These are phyloP conservation scores for Venturia nashicola DNA, from an alignment of 2,329 filamentous ascomycete species.

Conservation along the genomic window DNA sequence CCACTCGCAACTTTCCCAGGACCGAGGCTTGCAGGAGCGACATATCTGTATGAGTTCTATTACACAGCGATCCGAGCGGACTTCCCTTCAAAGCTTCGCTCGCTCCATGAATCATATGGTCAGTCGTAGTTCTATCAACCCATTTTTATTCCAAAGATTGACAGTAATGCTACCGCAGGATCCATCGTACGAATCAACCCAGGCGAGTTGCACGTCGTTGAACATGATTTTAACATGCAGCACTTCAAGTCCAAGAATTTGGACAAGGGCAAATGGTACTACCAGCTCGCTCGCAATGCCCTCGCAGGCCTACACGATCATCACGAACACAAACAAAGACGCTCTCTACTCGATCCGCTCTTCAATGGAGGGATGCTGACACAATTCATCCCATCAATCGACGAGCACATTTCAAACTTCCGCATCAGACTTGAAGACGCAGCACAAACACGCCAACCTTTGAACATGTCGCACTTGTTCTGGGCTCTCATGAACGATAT, in stretches of 20 bases:
- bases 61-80: slow-evolving; percentile 17
- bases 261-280: not conserved
- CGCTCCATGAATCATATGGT: slow-evolving; percentile 17
- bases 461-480: not conserved
- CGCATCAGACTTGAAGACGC: not conserved
- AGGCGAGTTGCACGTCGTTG: slow-evolving; percentile 14
- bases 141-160: not conserved
- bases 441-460: not conserved
- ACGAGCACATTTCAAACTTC: not conserved
- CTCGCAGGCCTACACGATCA: not conserved
- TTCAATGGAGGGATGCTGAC: not conserved
- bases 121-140: not conserved
- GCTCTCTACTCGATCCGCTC: not conserved
- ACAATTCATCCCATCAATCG: not conserved
- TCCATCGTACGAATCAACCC: slow-evolving; percentile 17
- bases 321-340: not conserved
- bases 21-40: slow-evolving; percentile 17
- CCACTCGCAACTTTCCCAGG: slow-evolving; percentile 19
- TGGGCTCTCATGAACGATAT: not conserved
- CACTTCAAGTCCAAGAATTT: slow-evolving; percentile 13
- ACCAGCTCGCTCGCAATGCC: not conserved
- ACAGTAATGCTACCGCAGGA: slow-evolving; percentile 9
- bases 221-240: slow-evolving; percentile 9
- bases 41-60: slow-evolving; percentile 18
- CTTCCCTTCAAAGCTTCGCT: slow-evolving; percentile 13